These are phyloP conservation scores for Boletus rufocinnamomeus DNA, from an alignment of 768 basidiomycete species.

Conservation along the genomic window DNA sequence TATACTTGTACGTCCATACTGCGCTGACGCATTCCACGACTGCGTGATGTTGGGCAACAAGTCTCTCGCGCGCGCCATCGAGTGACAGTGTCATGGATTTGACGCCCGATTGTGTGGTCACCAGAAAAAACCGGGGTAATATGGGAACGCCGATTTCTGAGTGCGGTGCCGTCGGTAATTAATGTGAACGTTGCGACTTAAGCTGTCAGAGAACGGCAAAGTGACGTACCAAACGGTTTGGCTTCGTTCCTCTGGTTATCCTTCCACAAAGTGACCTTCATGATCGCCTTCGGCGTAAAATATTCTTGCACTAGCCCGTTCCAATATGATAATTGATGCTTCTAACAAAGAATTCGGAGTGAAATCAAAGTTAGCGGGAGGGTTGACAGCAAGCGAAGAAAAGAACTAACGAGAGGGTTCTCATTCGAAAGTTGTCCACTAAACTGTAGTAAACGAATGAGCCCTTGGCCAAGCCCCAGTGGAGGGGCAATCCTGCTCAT, in stretches of 20 bases:
- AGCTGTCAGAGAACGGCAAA: constrained; percentile 13
- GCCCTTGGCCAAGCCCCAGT: constrained; percentile 61
- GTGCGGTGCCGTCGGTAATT: constrained; percentile 14
- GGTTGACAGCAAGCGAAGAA: not conserved
- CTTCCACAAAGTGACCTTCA: constrained; percentile 88
- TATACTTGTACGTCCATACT: constrained; percentile 81
- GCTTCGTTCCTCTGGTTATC: constrained; percentile 78
- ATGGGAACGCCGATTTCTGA: constrained; percentile 80
- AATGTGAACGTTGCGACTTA: constrained; percentile 4
- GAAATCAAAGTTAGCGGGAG: constrained; percentile 8
- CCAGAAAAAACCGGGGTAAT: constrained; percentile 81
- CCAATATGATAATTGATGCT: constrained; percentile 71
- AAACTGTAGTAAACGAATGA: constrained; percentile 67
- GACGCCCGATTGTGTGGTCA: constrained; percentile 82
- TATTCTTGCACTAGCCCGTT: constrained; percentile 61
- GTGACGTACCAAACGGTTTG: constrained; percentile 73
- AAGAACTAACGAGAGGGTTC: constrained; percentile 42
- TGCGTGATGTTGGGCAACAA: constrained; percentile 44
- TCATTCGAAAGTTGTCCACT: constrained; percentile 65
- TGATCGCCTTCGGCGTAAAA: constrained; percentile 67
- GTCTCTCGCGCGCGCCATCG: constrained; percentile 74
- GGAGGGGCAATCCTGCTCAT: constrained; percentile 34
- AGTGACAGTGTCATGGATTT: constrained; percentile 80
- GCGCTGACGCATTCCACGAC: constrained; percentile 73
- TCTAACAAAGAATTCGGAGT: constrained; percentile 37